Evolutionary conservation across 305 asterid genomes (phyloP).

Genomic region (Fraxinus baroniana): DNA sequence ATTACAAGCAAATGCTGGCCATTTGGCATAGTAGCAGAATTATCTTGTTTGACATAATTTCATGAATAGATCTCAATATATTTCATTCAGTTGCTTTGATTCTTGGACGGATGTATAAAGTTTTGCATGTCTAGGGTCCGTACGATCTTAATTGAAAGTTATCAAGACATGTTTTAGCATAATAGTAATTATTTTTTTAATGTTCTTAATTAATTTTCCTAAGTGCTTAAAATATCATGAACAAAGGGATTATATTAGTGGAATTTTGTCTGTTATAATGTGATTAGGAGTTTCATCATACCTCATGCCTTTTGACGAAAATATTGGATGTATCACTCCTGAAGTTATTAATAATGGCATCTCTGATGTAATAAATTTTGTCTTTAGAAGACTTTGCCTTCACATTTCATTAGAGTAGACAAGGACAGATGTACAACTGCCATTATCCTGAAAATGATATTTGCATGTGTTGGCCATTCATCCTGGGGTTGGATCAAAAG

Average conservation of each 20-base stretch:
- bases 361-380: neutral
- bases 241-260: neutral
- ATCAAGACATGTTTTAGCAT: neutral
- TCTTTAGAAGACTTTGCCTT: slow-evolving; percentile 1
- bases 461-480: slow-evolving; percentile 6
- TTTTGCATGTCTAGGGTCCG: neutral
- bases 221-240: slow-evolving; percentile 4
- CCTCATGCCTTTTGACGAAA: neutral
- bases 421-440: slow-evolving; percentile 2
- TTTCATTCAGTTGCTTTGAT: neutral
- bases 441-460: neutral
- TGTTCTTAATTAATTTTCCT: neutral
- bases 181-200: neutral
- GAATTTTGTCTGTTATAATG: neutral
- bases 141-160: neutral
- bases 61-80: neutral
- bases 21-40: slow-evolving; percentile 4
- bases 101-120: neutral
- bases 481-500: neutral
- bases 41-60: neutral
- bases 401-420: neutral
- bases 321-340: neutral
- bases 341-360: slow-evolving; percentile 3
- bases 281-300: neutral
- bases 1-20: neutral